Conservation (phyloP, 2,329 filamentous ascomycete species). For the Coccinonectria pachysandricola region DNA sequence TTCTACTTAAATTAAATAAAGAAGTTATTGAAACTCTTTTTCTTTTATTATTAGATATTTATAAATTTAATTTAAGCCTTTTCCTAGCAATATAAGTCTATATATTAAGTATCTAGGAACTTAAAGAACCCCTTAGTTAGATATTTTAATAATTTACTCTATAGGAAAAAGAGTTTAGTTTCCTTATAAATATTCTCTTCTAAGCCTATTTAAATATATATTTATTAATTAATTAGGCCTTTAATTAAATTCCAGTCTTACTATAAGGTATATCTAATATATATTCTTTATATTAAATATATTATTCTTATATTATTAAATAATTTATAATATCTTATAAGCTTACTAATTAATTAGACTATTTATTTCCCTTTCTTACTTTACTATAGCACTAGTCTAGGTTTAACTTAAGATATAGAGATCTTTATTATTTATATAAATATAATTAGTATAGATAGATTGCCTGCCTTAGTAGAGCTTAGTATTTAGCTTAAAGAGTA, state of each 20-base stretch:
- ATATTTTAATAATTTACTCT: too few species aligned
- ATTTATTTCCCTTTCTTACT: background rate
- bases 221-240: background rate
- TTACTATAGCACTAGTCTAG: background rate
- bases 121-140: too few species aligned
- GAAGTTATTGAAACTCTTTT: too few species aligned
- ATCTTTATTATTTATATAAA: background rate
- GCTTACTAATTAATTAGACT: background rate
- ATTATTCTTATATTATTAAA: background rate
- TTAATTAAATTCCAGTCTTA: background rate
- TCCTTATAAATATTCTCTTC: background rate
- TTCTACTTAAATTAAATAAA: too few species aligned
- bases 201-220: background rate
- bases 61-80: too few species aligned
- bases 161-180: too few species aligned
- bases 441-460: conserved; percentile 1
- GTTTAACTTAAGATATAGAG: too few species aligned
- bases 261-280: background rate
- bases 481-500: background rate
- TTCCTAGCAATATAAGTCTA: background rate
- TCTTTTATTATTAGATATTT: too few species aligned
- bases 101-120: background rate
- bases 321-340: background rate
- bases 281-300: conserved; percentile 1
- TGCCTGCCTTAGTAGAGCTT: background rate